A percentile compares a stretch with the other conserved stretches of the same genome.
Conservation (phyloP, 2,329 filamentous ascomycete genomes). For the Zopfia rhizophila region DNA sequence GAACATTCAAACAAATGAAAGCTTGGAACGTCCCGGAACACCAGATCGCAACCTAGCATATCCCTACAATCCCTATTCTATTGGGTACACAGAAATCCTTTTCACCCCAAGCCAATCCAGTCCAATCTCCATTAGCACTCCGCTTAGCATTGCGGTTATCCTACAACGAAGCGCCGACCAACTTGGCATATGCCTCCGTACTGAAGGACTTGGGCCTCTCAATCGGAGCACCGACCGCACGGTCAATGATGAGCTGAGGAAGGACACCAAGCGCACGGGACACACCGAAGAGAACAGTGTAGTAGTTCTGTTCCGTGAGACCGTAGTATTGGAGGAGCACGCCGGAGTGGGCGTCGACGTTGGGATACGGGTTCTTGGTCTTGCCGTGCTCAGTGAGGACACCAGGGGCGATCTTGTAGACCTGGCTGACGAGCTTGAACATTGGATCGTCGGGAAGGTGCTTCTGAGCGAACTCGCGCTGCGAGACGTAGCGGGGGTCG, state of each 20-base stretch:
- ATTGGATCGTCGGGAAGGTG: constrained; percentile 97
- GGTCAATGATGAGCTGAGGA: constrained; percentile 99
- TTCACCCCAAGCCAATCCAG: constrained; percentile 32
- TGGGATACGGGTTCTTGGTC: constrained; percentile 99
- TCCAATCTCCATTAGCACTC: constrained; percentile 18
- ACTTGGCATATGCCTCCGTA: constrained; percentile 95
- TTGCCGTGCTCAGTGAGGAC: constrained; percentile 99
- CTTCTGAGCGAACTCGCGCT: constrained; percentile 95
- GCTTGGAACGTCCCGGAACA: constrained; percentile 35
- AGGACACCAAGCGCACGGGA: constrained; percentile 98
- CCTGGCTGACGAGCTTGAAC: constrained; percentile 99
- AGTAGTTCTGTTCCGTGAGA: constrained; percentile 98
- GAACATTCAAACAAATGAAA: constrained; percentile 32
- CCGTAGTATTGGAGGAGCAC: constrained; percentile 99
- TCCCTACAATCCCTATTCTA: constrained; percentile 49
- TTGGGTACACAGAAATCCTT: constrained; percentile 44
- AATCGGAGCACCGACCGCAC: constrained; percentile 94
- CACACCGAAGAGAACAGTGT: constrained; percentile 99
- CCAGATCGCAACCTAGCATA: constrained; percentile 35
- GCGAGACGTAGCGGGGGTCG: constrained; percentile 97
- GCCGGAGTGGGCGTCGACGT: constrained; percentile 98
- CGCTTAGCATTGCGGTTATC: constrained; percentile 19
- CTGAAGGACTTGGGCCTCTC: constrained; percentile 99
- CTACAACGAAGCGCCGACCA: constrained; percentile 91
- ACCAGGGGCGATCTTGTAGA: constrained; percentile 99